Percentiles rank a stretch among this genome's conserved stretches.
These are phyloP conservation scores for Stephania japonica DNA, from an alignment of 164 flowering plant genomes.

Conservation along the genomic window DNA sequence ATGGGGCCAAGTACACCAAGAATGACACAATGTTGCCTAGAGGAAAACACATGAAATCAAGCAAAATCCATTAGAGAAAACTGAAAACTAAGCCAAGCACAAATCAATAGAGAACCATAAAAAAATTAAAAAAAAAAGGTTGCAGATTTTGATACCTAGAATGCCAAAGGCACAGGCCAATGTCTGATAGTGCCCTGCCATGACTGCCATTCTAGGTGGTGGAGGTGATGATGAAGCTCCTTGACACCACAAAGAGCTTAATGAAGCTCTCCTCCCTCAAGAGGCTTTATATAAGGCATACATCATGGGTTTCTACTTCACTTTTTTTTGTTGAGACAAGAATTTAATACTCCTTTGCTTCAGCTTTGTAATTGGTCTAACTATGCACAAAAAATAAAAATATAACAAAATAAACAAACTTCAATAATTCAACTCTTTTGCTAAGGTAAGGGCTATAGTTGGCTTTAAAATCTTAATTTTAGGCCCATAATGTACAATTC, in stretches of 20 bases:
- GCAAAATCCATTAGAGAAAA: neutral
- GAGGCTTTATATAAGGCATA: conserved; percentile 10
- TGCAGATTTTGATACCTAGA: conserved; percentile 33
- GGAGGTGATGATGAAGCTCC: conserved; percentile 14
- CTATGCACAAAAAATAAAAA: neutral
- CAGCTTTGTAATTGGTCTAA: neutral
- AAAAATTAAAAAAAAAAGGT: neutral
- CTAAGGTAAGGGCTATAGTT: too few species aligned
- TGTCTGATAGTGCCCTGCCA: conserved; percentile 17
- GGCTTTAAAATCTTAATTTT: neutral
- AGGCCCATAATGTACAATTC: neutral
- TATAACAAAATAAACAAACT: neutral
- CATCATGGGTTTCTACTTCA: conserved; percentile 3
- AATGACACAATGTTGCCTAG: conserved; percentile 61
- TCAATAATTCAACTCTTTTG: too few species aligned
- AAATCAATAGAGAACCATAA: neutral
- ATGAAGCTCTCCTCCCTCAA: neutral
- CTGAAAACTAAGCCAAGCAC: neutral
- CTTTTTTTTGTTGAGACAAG: neutral
- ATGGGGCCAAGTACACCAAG: conserved; percentile 63
- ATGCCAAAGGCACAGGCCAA: conserved; percentile 42
- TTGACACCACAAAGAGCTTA: conserved; percentile 9
- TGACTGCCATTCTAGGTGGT: conserved; percentile 24
- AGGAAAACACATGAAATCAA: conserved; percentile 8
- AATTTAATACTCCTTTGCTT: neutral